These are phyloP conservation scores for Vigna reflexopilosa DNA, from an alignment of 306 rosid species.

Conservation along the genomic window DNA sequence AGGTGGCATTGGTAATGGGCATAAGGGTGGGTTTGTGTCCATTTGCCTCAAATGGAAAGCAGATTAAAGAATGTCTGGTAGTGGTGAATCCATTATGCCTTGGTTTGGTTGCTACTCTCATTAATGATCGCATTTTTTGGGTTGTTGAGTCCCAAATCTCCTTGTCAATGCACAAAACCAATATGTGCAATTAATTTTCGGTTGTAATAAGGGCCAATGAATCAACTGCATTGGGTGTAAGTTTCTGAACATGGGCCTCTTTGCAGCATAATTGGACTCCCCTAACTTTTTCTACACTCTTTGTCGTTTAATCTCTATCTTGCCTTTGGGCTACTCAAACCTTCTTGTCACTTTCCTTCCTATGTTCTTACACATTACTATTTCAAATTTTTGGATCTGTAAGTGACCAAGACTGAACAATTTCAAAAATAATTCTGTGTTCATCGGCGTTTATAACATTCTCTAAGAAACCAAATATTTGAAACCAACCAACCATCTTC, in stretches of 20 bases:
- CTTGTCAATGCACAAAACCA: conserved; percentile 47
- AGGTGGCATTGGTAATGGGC: conserved; percentile 19
- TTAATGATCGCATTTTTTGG: conserved; percentile 69
- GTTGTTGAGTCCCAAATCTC: conserved; percentile 54
- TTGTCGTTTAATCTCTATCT: conserved; percentile 29
- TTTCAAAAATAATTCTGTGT: not conserved
- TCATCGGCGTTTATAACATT: not conserved
- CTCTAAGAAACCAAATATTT: not conserved
- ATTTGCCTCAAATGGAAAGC: conserved; percentile 44
- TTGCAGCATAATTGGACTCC: conserved; percentile 29
- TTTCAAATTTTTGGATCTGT: not conserved
- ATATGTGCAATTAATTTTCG: conserved; percentile 33
- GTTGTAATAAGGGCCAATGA: conserved; percentile 36
- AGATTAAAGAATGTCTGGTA: conserved; percentile 57
- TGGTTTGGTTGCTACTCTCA: conserved; percentile 39
- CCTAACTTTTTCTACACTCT: conserved; percentile 11
- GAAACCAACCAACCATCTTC: not conserved
- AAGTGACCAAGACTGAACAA: too few species aligned
- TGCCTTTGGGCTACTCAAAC: conserved; percentile 7
- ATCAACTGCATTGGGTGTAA: conserved; percentile 24
- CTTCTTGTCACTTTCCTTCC: conserved; percentile 7
- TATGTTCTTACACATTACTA: too few species aligned
- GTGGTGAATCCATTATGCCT: conserved; percentile 46
- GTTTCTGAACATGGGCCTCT: conserved; percentile 38
- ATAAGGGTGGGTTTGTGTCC: not conserved